These are phyloP conservation scores for Elsinoe australis DNA, from an alignment of 2,329 filamentous ascomycete species.

Conservation along the genomic window DNA sequence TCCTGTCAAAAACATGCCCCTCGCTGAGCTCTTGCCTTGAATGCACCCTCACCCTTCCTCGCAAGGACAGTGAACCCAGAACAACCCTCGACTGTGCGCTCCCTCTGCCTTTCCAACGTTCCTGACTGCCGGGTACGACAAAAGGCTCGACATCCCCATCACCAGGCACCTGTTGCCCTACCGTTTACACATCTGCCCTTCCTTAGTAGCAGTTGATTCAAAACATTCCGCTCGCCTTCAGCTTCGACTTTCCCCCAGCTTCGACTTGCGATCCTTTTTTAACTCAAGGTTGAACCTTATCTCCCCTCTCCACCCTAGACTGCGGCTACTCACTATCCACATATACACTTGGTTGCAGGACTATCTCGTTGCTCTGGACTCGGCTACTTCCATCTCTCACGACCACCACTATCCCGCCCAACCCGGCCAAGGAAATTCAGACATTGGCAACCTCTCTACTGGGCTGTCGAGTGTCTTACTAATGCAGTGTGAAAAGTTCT, in stretches of 20 bases:
- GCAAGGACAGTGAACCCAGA: background rate
- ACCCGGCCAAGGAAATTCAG: too few relatives aligned
- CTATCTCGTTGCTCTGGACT: background rate
- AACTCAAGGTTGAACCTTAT: slow-evolving; percentile 3
- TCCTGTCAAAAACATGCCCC: slow-evolving; percentile 12
- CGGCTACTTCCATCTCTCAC: too few relatives aligned
- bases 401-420: too few relatives aligned
- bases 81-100: background rate
- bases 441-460: too few relatives aligned
- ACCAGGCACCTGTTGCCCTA: background rate
- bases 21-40: background rate
- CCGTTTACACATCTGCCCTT: slow-evolving; percentile 6
- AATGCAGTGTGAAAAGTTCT: too few relatives aligned
- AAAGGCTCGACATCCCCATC: slow-evolving; percentile 1
- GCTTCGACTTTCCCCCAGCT: background rate
- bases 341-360: background rate
- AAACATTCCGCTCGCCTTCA: slow-evolving; percentile 10
- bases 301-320: background rate
- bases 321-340: background rate
- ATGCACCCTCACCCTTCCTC: slow-evolving; percentile 6
- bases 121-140: slow-evolving; percentile 1
- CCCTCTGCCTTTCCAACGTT: background rate
- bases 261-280: slow-evolving; percentile 4
- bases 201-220: background rate
- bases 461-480: too few relatives aligned